Evolutionary conservation across 1,284 basidiomycete species (phyloP).

Genomic region (Papiliotrema nemorosa): DNA sequence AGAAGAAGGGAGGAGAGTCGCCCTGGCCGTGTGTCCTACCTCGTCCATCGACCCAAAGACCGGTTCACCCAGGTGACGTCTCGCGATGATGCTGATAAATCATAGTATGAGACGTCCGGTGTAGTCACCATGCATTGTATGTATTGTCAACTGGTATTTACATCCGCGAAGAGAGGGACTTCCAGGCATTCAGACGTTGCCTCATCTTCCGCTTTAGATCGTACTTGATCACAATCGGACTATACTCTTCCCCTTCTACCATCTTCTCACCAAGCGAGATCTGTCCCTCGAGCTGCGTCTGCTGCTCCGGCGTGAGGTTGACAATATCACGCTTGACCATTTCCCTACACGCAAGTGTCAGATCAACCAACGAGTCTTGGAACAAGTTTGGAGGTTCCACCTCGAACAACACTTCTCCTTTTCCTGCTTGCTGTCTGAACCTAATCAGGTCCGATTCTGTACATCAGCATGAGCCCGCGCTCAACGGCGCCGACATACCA

Average conservation of each 20-base stretch:
- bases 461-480: neutral
- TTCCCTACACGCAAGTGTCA: conserved; percentile 17
- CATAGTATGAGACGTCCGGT: no score
- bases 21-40: conserved; percentile 77
- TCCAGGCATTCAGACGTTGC: neutral
- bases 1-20: conserved; percentile 87
- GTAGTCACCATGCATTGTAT: no score
- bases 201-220: neutral
- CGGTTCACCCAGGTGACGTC: conserved; percentile 17
- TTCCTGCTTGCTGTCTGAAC: neutral
- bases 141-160: no score
- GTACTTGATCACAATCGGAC: neutral
- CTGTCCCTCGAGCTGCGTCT: no score
- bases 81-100: no score
- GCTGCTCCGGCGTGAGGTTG: no score
- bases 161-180: no score
- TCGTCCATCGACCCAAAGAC: conserved; percentile 46
- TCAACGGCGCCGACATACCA: neutral
- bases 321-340: no score
- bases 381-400: conserved; percentile 46
- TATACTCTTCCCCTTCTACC: neutral
- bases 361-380: conserved; percentile 34
- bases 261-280: neutral
- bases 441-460: neutral
- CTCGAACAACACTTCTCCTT: conserved; percentile 35